Evolutionary conservation across 1,284 basidiomycete genomes (phyloP), one percentile per base, ranked within the genome.

Genomic region (Trametes sp.): DNA sequence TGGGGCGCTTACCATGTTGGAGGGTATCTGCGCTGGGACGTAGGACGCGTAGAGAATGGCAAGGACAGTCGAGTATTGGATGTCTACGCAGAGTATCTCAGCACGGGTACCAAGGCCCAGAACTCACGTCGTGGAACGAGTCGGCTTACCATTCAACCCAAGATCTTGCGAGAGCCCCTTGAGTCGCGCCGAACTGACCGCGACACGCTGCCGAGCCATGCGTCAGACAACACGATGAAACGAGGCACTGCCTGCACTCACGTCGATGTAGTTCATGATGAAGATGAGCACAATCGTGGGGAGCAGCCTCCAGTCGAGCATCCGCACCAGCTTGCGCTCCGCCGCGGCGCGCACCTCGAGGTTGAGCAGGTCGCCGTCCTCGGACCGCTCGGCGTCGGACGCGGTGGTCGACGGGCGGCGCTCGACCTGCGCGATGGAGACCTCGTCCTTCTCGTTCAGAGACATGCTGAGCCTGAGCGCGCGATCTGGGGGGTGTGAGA

Each of bases 221-320:
- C 13, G 24, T 46, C 24, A 46, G 45, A 45, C 21, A 13, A n/a
- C n/a, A n/a, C n/a, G n/a, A n/a, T n/a, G n/a, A n/a, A n/a, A n/a
- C n/a, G n/a, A n/a, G n/a, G n/a, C n/a, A n/a, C n/a, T n/a, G 38
- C 14, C 16, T 2, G 14, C 38, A 75, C 82, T 59, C 61, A 88
- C 87, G 69, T 89, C 87, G 54, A 89, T 88, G 67, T 87, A 89
- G 68, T 90, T 90, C 84, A 89, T 84, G 59, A 90, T 80, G 68
- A 81, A 89, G 58, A 90, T 86, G 33, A 87, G 46, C 49, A 86
- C 80, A 57, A 90, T 84, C 0, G 84, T 86, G 0, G 87, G 87
- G 63, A 90, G 71, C 1, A 90, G 73, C 44, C 88, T 78, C 59
- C 75, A 74, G 66, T 90, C 88, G 45, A 90, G 78, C 68, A 81